Base-by-base conservation (phyloP, 768 basidiomycete species). In the Leccinum boreale region DNA sequence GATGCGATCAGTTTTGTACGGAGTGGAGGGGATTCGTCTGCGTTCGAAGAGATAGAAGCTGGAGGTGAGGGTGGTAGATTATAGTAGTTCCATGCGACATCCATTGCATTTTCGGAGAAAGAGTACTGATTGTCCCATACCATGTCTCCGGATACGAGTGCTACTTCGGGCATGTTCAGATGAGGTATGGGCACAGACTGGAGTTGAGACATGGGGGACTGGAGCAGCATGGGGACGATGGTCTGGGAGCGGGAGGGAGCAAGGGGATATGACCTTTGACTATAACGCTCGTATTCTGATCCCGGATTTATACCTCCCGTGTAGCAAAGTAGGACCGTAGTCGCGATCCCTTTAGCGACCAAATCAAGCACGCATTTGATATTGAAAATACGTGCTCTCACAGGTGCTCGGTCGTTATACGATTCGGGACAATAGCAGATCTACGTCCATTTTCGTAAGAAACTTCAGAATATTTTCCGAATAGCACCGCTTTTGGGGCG, bases 161-260 rank as follows among this genome's bases (percentile, higher is more conserved):
- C 77, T 39, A 81, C 79, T 74, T 89, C 86, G 62, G 70, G 66
- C 52, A 81, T 75, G 67, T 84, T 81, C 67, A 86, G 77, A 62
- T 83, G 79, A 63, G 84, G 82, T 79, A 85, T 82, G 65, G 79
- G 67, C 51, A 78, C 62, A 48, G 74, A 72, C 45, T 73, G 74
- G 58, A 56, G 23, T 15, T 65, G 70, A 49, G 70, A 64, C 42
- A 62, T 29, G 24, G 60, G 57, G 1, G 57, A 50, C 9, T 66
- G 61, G 44, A 49, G 24, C 10, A 60, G 56, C 61, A 58, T 64
- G 42, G 36, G 39, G 58, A 51, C 50, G 52, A 45, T 26, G 62
- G 49, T 23, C 57, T 50, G 53, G 50, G 48, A 39, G 58, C 53
- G 55, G 61, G 51, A 62, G 39, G 42, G 60, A 36, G 48, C 51